Evolutionary conservation across 257 asterid genomes (phyloP).

Genomic region (Przewalskia tangutica): DNA sequence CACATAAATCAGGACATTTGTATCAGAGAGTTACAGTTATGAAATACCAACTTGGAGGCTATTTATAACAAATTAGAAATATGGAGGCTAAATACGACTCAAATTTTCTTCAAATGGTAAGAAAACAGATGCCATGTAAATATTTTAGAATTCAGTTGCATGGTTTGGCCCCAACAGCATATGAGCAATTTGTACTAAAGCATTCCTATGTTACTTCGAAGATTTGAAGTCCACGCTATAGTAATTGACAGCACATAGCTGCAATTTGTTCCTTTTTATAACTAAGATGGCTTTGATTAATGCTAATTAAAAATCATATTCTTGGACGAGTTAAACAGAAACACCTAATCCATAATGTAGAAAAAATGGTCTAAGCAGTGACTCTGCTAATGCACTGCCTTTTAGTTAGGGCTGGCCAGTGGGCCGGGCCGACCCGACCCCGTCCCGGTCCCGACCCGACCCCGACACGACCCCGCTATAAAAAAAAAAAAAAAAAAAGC

Average conservation of each 20-base stretch:
- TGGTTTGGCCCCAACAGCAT: not conserved
- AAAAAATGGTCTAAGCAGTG: not conserved
- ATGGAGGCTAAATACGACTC: not conserved
- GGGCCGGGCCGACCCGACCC: too few species aligned
- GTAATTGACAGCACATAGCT: not conserved
- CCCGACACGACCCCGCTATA: too few species aligned
- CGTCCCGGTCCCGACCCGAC: too few species aligned
- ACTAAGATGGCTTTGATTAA: not conserved
- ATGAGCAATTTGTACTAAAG: not conserved
- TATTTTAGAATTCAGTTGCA: not conserved
- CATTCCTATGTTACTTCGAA: not conserved
- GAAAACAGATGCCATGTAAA: not conserved
- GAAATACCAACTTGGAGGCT: not conserved
- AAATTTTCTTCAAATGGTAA: not conserved
- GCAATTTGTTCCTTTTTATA: not conserved
- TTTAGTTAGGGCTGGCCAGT: too few species aligned
- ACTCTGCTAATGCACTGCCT: not conserved
- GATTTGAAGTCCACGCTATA: not conserved
- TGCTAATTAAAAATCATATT: not conserved
- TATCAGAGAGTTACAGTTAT: not conserved
- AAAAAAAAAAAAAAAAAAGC: too few species aligned
- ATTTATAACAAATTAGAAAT: not conserved
- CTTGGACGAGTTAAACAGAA: not conserved
- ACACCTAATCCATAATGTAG: not conserved
- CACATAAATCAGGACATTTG: constrained; percentile 3